phyloP scores from a whole-genome alignment of 1,139 yeast genomes.

The Nakaseomyces delphensis region DNA sequence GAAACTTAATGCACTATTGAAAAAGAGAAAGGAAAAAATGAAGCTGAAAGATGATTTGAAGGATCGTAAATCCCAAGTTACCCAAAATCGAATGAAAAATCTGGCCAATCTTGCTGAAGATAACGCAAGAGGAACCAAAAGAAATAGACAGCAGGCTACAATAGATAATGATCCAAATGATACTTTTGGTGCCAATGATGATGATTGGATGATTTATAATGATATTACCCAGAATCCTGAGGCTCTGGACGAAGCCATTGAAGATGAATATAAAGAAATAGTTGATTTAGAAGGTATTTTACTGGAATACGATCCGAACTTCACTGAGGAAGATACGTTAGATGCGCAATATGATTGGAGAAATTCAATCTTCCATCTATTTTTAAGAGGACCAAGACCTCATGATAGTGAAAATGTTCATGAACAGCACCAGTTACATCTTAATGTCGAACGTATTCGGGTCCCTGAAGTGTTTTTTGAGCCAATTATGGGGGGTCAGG shows the following conservation, averaged over 20 bases:
- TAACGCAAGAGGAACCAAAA: constrained; percentile 36
- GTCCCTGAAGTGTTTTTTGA: constrained; percentile 89
- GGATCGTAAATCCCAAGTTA: constrained; percentile 84
- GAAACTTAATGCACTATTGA: constrained; percentile 49
- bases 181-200: constrained; percentile 92
- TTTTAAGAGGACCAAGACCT: constrained; percentile 80
- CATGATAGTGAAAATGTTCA: constrained; percentile 55
- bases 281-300: constrained; percentile 63
- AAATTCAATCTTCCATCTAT: constrained; percentile 68
- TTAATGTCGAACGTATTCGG: constrained; percentile 83
- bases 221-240: constrained; percentile 70
- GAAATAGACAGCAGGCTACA: constrained; percentile 52
- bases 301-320: constrained; percentile 72
- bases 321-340: constrained; percentile 74
- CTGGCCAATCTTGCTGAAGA: constrained; percentile 85
- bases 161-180: constrained; percentile 90
- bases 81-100: constrained; percentile 87
- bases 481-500: constrained; percentile 92
- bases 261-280: constrained; percentile 56
- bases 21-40: constrained; percentile 54
- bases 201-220: constrained; percentile 88
- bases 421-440: constrained; percentile 78
- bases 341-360: constrained; percentile 85
- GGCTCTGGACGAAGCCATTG: constrained; percentile 55
- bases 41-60: constrained; percentile 69